Evolutionary conservation across 2,329 filamentous ascomycete genomes (phyloP).

Genomic region (Emericellopsis cladophorae): DNA sequence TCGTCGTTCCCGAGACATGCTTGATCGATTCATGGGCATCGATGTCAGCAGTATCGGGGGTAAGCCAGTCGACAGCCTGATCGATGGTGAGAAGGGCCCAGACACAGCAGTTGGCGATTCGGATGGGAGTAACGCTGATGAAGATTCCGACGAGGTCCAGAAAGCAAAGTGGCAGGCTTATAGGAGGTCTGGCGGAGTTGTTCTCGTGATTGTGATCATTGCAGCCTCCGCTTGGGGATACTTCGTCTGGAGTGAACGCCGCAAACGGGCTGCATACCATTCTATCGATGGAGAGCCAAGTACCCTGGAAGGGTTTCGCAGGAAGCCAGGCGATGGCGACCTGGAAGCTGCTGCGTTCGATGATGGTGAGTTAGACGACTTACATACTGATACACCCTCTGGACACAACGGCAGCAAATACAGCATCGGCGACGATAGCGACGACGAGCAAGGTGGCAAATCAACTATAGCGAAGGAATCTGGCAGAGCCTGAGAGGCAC

Average conservation of each 20-base stretch:
- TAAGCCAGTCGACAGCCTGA: slow-evolving; percentile 60
- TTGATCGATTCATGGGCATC: slow-evolving; percentile 89
- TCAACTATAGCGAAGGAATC: neutral
- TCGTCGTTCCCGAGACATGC: slow-evolving; percentile 82
- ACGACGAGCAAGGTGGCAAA: slow-evolving; percentile 19
- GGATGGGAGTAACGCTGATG: slow-evolving; percentile 41
- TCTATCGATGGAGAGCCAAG: slow-evolving; percentile 28
- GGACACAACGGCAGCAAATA: slow-evolving; percentile 34
- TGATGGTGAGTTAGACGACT: slow-evolving; percentile 50
- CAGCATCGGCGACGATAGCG: slow-evolving; percentile 43
- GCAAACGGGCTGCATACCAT: slow-evolving; percentile 40
- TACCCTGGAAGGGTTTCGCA: slow-evolving; percentile 34
- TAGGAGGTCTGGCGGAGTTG: slow-evolving; percentile 74
- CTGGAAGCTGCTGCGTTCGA: slow-evolving; percentile 54
- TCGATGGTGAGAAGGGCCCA: slow-evolving; percentile 75
- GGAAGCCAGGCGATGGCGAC: slow-evolving; percentile 33
- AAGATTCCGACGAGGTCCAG: slow-evolving; percentile 60
- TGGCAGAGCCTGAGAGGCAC: too few species aligned
- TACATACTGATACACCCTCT: slow-evolving; percentile 37
- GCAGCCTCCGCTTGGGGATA: slow-evolving; percentile 65
- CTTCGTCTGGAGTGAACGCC: slow-evolving; percentile 51
- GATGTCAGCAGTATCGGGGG: slow-evolving; percentile 85
- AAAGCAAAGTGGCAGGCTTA: slow-evolving; percentile 84
- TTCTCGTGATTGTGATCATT: slow-evolving; percentile 68
- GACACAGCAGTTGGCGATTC: slow-evolving; percentile 67